Percentiles rank a stretch among this genome's conserved stretches.
phyloP scores from a whole-genome alignment of 2,329 filamentous ascomycete species.

The Hymenoscyphus repandus region DNA sequence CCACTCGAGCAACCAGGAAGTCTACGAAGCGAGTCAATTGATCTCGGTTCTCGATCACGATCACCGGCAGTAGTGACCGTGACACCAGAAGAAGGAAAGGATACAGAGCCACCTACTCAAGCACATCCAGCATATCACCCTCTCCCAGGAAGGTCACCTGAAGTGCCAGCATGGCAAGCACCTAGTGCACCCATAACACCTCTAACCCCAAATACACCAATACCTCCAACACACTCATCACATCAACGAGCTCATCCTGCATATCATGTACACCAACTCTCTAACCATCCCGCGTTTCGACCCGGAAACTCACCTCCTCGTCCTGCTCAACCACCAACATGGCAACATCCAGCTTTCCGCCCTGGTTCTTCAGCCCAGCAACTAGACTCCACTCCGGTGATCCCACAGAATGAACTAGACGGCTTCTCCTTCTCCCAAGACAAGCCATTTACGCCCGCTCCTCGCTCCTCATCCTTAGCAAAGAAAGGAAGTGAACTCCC shows the following conservation, averaged over 20 bases:
- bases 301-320: slow-evolving; percentile 6
- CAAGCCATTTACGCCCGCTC: neutral
- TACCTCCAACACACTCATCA: slow-evolving; percentile 9
- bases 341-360: slow-evolving; percentile 5
- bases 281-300: slow-evolving; percentile 17
- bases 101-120: slow-evolving; percentile 12
- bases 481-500: neutral
- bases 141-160: slow-evolving; percentile 12
- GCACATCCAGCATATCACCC: slow-evolving; percentile 18
- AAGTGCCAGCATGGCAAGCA: slow-evolving; percentile 3
- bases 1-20: neutral
- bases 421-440: slow-evolving; percentile 1
- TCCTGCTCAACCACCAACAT: slow-evolving; percentile 2
- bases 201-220: slow-evolving; percentile 10
- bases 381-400: slow-evolving; percentile 7
- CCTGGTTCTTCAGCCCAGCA: neutral
- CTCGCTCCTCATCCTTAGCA: neutral
- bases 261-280: slow-evolving; percentile 18
- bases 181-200: slow-evolving; percentile 3
- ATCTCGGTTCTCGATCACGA: neutral
- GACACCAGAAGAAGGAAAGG: neutral
- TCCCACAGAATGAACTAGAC: slow-evolving; percentile 8
- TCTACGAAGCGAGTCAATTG: neutral
- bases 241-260: slow-evolving; percentile 16
- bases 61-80: neutral